A percentile compares a stretch with the other conserved stretches of the same genome.
Conservation (phyloP, 2,329 filamentous ascomycete genomes). For the Aspergillus luchuensis region DNA sequence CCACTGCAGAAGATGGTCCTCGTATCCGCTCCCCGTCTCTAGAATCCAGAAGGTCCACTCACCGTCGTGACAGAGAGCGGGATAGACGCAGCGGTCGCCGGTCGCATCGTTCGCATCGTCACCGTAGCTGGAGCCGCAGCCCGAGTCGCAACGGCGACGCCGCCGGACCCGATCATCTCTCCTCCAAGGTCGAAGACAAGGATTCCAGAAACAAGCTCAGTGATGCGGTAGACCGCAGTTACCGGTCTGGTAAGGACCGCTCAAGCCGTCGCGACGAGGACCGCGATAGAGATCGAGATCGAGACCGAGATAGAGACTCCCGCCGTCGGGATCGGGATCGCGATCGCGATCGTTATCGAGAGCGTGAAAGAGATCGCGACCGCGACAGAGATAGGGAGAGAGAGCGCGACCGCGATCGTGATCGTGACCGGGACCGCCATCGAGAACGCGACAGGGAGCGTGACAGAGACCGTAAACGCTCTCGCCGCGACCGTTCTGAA, state of each 20-base stretch:
- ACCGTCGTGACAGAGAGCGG: constrained; percentile 64
- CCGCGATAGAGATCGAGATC: constrained; percentile 34
- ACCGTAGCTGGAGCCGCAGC: constrained; percentile 43
- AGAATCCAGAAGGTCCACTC: constrained; percentile 59
- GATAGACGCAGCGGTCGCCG: constrained; percentile 48
- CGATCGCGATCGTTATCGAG: constrained; percentile 47
- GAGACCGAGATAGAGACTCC: constrained; percentile 10
- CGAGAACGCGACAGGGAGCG: constrained; percentile 43
- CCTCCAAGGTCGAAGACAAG: constrained; percentile 26
- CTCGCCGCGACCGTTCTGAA: constrained; percentile 44
- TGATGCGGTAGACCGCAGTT: constrained; percentile 28
- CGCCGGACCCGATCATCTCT: constrained; percentile 43
- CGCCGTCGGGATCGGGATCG: constrained; percentile 32
- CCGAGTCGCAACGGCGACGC: constrained; percentile 35
- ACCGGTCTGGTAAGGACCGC: constrained; percentile 34
- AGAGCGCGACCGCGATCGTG: constrained; percentile 32
- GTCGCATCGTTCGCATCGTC: constrained; percentile 55
- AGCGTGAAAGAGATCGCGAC: constrained; percentile 30
- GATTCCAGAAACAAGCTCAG: constrained; percentile 22
- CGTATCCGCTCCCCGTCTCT: constrained; percentile 68
- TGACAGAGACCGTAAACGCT: constrained; percentile 46
- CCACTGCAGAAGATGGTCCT: constrained; percentile 46
- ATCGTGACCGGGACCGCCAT: constrained; percentile 28
- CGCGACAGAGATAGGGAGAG: constrained; percentile 40
- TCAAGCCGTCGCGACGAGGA: constrained; percentile 34